phyloP scores from a whole-genome alignment of 345 rosid species.

The Rhizophora mangle region DNA sequence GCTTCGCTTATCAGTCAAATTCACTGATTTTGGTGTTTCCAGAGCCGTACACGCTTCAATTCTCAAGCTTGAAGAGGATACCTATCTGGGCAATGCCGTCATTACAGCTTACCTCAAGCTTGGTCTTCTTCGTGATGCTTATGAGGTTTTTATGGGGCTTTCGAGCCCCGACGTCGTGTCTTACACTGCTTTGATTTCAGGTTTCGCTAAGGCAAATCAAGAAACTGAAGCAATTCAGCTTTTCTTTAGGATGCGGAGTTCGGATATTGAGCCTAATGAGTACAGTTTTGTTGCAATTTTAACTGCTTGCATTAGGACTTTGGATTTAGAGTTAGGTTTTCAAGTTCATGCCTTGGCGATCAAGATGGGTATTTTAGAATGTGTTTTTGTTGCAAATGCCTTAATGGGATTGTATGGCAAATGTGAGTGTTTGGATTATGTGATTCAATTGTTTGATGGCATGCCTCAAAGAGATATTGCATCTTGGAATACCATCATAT shows the following conservation, averaged over 20 bases:
- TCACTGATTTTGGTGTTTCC: conserved; percentile 43
- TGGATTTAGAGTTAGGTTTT: conserved; percentile 42
- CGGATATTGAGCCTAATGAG: conserved; percentile 48
- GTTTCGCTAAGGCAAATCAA: conserved; percentile 49
- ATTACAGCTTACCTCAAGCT: conserved; percentile 61
- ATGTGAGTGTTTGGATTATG: conserved; percentile 35
- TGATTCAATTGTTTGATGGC: conserved; percentile 56
- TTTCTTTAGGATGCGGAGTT: conserved; percentile 55
- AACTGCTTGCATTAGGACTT: conserved; percentile 46
- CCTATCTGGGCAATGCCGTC: conserved; percentile 48
- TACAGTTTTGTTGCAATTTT: conserved; percentile 52
- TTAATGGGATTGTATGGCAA: conserved; percentile 63
- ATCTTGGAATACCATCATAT: conserved; percentile 72
- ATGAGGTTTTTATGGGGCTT: conserved; percentile 41
- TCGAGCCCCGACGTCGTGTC: conserved; percentile 64
- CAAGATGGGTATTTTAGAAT: conserved; percentile 39
- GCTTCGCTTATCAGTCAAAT: conserved; percentile 51
- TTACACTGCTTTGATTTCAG: conserved; percentile 59
- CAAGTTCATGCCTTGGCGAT: conserved; percentile 51
- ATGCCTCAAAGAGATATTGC: conserved; percentile 57
- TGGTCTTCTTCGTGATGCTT: conserved; percentile 51
- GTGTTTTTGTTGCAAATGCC: conserved; percentile 56
- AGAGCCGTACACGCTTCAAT: conserved; percentile 60
- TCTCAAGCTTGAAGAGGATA: conserved; percentile 46
- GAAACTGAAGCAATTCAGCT: conserved; percentile 49